These are phyloP conservation scores for Tuctoria greenei DNA, from an alignment of 176 grass and related monocot species.

Conservation along the genomic window DNA sequence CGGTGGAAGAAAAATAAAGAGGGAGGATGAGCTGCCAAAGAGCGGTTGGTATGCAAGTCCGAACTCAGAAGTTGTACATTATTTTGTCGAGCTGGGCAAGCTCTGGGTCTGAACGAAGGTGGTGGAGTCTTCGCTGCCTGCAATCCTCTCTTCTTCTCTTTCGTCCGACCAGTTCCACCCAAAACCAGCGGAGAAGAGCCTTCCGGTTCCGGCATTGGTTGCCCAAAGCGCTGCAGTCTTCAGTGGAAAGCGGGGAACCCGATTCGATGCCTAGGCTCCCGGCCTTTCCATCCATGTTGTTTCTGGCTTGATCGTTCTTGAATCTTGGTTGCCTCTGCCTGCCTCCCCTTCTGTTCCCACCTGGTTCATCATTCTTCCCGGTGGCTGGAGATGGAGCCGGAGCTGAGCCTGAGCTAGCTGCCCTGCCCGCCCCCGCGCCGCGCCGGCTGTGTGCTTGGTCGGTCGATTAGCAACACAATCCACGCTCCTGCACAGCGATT, in stretches of 20 bases:
- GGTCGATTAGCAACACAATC: not conserved
- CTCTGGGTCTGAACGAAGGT: slow-evolving; percentile 1
- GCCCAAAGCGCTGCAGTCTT: not conserved
- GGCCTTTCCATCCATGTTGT: not conserved
- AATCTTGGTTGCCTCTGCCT: not conserved
- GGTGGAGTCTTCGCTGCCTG: slow-evolving; percentile 6
- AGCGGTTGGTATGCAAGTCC: not conserved
- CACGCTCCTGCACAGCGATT: not conserved
- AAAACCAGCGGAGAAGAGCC: slow-evolving; percentile 2
- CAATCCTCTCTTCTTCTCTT: not conserved
- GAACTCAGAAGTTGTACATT: not conserved
- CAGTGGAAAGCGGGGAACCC: slow-evolving; percentile 19
- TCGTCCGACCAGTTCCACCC: not conserved
- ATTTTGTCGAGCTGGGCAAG: not conserved
- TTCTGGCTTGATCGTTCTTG: slow-evolving; percentile 4
- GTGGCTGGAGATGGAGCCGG: not conserved
- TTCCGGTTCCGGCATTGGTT: not conserved
- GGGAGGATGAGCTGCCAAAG: not conserved
- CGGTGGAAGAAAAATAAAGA: not conserved
- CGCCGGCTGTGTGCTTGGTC: not conserved
- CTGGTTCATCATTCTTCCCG: not conserved
- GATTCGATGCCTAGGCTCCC: slow-evolving; percentile 14
- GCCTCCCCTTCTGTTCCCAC: not conserved
- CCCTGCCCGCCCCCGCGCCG: no score
- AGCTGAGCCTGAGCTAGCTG: not conserved